A percentile compares a stretch with the other conserved stretches of the same genome.
Conservation (phyloP, 2,329 filamentous ascomycete species). For the Exserohilum turcica region DNA sequence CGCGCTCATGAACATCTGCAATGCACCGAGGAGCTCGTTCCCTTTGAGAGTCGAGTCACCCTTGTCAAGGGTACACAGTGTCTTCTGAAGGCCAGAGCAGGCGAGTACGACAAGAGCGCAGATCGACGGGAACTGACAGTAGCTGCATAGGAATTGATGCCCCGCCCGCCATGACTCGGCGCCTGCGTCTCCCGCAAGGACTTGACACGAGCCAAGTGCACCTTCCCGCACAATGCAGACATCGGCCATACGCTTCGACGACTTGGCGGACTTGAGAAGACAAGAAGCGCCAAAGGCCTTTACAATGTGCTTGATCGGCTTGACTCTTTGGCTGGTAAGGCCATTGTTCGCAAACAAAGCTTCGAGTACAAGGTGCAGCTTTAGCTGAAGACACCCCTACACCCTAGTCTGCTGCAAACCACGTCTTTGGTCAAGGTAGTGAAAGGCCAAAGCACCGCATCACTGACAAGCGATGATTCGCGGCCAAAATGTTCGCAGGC, state of each 20-base stretch:
- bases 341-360: not conserved
- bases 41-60: not conserved
- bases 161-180: not conserved
- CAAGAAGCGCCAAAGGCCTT: not conserved
- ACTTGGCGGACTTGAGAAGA: not conserved
- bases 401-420: too few species aligned
- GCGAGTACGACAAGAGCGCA: not conserved
- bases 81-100: not conserved
- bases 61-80: not conserved
- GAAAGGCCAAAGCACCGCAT: not conserved
- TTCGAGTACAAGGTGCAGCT: not conserved
- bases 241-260: constrained; percentile 1
- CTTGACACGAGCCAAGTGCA: not conserved
- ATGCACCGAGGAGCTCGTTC: not conserved
- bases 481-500: not conserved
- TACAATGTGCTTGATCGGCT: not conserved
- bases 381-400: not conserved
- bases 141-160: not conserved
- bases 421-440: not conserved
- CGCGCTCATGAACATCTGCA: not conserved
- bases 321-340: too few species aligned
- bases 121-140: not conserved
- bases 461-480: not conserved
- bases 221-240: not conserved
- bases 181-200: not conserved